Base-by-base conservation (phyloP, 164 flowering plant genomes). In the Tetrastigma voinierianum region DNA sequence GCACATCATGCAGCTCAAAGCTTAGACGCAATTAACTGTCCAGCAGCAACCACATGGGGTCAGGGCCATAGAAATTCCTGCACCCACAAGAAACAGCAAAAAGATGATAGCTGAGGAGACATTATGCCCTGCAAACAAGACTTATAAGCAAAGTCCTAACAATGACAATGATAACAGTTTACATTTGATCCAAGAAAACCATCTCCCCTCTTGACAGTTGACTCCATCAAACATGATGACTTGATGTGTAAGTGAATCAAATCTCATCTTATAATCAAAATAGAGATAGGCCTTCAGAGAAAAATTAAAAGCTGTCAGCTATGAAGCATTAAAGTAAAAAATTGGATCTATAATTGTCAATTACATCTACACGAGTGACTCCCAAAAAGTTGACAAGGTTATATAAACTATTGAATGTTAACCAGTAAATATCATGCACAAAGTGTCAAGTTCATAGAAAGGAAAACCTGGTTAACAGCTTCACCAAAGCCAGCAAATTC, bases 401-500 rank as follows among this genome's bases (percentile, higher is more conserved):
- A 9, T 61, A 61, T 46, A 46, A 52, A 51, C 18, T 15, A 23
- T 3, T n/a, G n/a, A 49, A 49, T 51, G 17, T 51, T 24, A 24
- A 25, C 15, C 14, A 51, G 15, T 23, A 65, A 44, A 51, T 17
- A 8, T 24, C 44, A 45, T 11, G 59, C 57, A 19, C 44, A 65
- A 73, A 19, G 18, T 24, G 53, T 18, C 57, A 49, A 51, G 19
- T 56, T 16, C 10, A 58, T 18, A 47, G 13, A 69, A 54, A 61
- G 59, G 40, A 53, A 67, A 63, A 96, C 99, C 99, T 96, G 99
- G 80, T 90, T 96, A 66, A 96, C 99, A 74, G 99, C 99, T 80
- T 96, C 99, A 65, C 99, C 99, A 96, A 93, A 65, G 99, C 99
- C 51, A 61, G 98, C 99, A 78, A 96, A 96, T 70, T 96, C 99